Conservation (phyloP, 1,284 basidiomycete species). For the Sporisorium graminicola region DNA sequence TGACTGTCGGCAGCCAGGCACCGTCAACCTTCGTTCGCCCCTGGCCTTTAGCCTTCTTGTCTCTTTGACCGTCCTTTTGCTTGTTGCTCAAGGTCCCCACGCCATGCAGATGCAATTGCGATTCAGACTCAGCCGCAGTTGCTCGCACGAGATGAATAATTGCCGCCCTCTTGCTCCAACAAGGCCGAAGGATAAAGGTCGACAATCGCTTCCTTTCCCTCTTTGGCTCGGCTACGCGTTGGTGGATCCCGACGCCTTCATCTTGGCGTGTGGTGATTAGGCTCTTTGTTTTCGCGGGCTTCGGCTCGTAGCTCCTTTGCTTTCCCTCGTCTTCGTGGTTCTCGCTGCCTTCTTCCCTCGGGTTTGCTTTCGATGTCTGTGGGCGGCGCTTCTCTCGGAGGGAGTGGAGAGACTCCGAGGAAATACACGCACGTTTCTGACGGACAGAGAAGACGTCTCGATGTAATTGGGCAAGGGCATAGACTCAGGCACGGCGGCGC, state of each 20-base stretch:
- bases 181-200: neutral
- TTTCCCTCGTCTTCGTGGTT: too few species aligned
- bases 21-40: neutral
- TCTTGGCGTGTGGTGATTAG: neutral
- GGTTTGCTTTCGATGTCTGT: neutral
- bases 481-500: slow-evolving; percentile 2
- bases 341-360: too few species aligned
- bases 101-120: neutral
- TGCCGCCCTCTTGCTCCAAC: neutral
- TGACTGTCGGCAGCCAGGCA: neutral
- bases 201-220: neutral
- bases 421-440: too few species aligned
- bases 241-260: neutral
- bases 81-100: neutral
- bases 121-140: neutral
- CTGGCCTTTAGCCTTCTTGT: neutral
- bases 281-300: neutral
- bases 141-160: neutral
- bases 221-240: too few species aligned
- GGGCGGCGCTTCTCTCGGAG: too few species aligned
- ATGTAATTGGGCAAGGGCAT: too few species aligned
- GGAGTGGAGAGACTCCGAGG: too few species aligned
- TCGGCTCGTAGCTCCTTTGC: neutral
- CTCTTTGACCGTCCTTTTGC: neutral
- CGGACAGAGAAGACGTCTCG: too few species aligned